Evolutionary conservation across 306 rosid genomes (phyloP).

Genomic region (Gleditsia sinensis): DNA sequence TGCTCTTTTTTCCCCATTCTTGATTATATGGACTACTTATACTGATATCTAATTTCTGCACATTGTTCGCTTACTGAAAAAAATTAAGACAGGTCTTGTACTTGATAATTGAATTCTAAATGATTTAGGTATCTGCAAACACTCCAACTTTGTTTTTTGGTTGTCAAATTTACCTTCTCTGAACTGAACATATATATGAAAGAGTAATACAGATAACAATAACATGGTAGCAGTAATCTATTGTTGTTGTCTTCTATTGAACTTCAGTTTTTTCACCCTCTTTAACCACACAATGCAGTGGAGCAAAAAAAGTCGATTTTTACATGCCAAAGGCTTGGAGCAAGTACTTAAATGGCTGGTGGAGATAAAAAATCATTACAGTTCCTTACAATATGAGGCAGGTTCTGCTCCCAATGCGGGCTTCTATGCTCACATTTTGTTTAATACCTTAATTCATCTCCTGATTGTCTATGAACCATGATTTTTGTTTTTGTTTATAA

Average conservation of each 20-base stretch:
- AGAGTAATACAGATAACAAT: slow-evolving; percentile 4
- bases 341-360: slow-evolving; percentile 87
- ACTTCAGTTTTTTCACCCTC: slow-evolving; percentile 26
- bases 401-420: slow-evolving; percentile 57
- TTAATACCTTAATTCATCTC: slow-evolving; percentile 32
- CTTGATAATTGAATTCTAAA: slow-evolving; percentile 22
- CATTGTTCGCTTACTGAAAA: background rate
- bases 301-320: slow-evolving; percentile 80
- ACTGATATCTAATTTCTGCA: slow-evolving; percentile 7
- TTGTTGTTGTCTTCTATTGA: slow-evolving; percentile 26
- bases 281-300: slow-evolving; percentile 56
- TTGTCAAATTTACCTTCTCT: background rate
- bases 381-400: slow-evolving; percentile 67
- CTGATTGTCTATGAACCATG: slow-evolving; percentile 32
- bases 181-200: slow-evolving; percentile 9
- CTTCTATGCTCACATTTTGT: slow-evolving; percentile 25
- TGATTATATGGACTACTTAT: slow-evolving; percentile 4
- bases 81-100: background rate
- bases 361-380: slow-evolving; percentile 60
- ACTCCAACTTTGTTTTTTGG: slow-evolving; percentile 3
- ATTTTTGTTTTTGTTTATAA: slow-evolving; percentile 41
- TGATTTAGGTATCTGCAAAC: background rate
- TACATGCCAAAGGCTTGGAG: slow-evolving; percentile 86
- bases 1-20: background rate
- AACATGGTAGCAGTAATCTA: slow-evolving; percentile 15